A percentile compares a stretch with the other conserved stretches of the same genome.
Conservation (phyloP, 768 basidiomycete species). For the Auricularia auricula-judae region DNA sequence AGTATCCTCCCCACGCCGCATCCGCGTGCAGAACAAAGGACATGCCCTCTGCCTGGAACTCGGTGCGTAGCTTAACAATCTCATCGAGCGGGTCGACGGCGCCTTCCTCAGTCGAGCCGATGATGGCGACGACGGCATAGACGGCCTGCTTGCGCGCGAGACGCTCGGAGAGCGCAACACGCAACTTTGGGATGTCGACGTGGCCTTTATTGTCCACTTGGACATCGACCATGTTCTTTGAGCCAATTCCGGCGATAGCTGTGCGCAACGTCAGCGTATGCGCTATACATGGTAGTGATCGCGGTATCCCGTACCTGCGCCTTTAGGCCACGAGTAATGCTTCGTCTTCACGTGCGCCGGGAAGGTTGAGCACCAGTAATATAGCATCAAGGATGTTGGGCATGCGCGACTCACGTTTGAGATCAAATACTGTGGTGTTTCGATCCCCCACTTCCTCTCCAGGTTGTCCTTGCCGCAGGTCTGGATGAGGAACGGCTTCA, state of each 20-base stretch:
- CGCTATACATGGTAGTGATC: too few relatives aligned
- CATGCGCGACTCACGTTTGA: slow-evolving; percentile 4
- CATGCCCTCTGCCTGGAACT: slow-evolving; percentile 22
- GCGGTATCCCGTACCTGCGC: slow-evolving; percentile 19
- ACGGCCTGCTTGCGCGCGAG: slow-evolving; percentile 22
- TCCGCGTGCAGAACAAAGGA: slow-evolving; percentile 33
- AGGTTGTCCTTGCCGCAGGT: slow-evolving; percentile 24
- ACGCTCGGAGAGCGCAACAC: slow-evolving; percentile 10
- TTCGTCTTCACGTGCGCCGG: neutral
- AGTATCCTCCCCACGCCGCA: slow-evolving; percentile 24
- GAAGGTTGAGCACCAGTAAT: too few relatives aligned
- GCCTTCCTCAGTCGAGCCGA: slow-evolving; percentile 36
- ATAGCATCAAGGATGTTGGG: too few relatives aligned
- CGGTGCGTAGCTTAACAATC: slow-evolving; percentile 23
- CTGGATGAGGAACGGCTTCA: slow-evolving; percentile 26
- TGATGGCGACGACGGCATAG: slow-evolving; percentile 31
- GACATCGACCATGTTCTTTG: slow-evolving; percentile 25
- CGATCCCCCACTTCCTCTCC: slow-evolving; percentile 12
- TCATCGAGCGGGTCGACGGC: slow-evolving; percentile 30
- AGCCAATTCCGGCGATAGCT: slow-evolving; percentile 36
- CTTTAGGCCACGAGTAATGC: slow-evolving; percentile 33
- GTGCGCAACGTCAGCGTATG: neutral
- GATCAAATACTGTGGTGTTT: slow-evolving; percentile 18
- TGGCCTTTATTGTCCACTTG: slow-evolving; percentile 27
- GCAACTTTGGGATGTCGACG: slow-evolving; percentile 1